Evolutionary conservation across 495 filamentous ascomycete species (phyloP).

Genomic region (Thermochaetoides thermophila): DNA sequence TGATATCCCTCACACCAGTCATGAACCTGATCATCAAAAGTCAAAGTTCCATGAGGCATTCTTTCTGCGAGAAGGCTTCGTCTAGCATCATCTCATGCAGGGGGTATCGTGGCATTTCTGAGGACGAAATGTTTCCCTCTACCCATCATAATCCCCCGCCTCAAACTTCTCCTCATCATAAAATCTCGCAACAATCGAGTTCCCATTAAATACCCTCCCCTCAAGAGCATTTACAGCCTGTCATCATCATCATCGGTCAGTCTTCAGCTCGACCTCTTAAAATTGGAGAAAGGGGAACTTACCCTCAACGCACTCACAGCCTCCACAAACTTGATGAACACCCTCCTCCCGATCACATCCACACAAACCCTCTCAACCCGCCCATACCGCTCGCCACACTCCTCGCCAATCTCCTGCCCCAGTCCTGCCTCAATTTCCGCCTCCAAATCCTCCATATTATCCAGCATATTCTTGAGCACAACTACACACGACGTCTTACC

Average conservation of each 20-base stretch:
- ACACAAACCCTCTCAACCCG: slow-evolving; percentile 73
- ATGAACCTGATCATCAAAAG: no score
- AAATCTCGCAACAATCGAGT: slow-evolving; percentile 60
- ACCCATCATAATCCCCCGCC: slow-evolving; percentile 41
- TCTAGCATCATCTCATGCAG: no score
- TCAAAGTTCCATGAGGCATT: no score
- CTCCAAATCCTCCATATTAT: slow-evolving; percentile 52
- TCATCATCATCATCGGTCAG: slow-evolving; percentile 1
- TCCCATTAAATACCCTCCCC: slow-evolving; percentile 74
- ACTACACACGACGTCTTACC: slow-evolving; percentile 69
- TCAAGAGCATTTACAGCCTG: slow-evolving; percentile 81
- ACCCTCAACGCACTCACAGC: slow-evolving; percentile 68
- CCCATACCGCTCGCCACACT: slow-evolving; percentile 82
- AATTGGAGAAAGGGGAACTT: slow-evolving; percentile 24
- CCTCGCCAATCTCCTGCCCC: slow-evolving; percentile 87
- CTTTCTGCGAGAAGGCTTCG: no score
- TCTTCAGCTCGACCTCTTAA: no score
- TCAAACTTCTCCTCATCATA: slow-evolving; percentile 75
- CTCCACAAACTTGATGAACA: slow-evolving; percentile 85
- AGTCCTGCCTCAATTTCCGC: slow-evolving; percentile 59
- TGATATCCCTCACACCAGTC: no score
- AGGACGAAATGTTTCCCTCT: no score
- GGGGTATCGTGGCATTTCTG: no score
- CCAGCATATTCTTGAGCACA: slow-evolving; percentile 64
- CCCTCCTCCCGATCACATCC: slow-evolving; percentile 38